Percentiles rank a stretch among this genome's conserved stretches.
These are phyloP conservation scores for Vanrija humicola DNA, from an alignment of 1,284 basidiomycete species.

Conservation along the genomic window DNA sequence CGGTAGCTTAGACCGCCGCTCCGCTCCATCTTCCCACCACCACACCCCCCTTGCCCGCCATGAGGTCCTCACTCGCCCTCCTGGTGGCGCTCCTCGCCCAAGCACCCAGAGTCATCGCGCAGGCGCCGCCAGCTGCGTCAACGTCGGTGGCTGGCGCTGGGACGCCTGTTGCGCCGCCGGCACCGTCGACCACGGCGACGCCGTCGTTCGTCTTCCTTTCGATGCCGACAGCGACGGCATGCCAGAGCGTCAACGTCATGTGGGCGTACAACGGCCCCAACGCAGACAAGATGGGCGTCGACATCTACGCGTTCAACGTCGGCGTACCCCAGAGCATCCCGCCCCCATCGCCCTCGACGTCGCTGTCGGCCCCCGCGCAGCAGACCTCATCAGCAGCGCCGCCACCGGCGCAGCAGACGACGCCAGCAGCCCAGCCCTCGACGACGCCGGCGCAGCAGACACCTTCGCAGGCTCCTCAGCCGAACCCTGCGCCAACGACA, in stretches of 20 bases:
- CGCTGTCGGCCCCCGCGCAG: conserved; percentile 10
- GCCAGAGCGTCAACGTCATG: conserved; percentile 1
- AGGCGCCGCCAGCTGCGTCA: neutral
- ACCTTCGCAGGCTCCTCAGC: neutral
- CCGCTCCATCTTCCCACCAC: neutral
- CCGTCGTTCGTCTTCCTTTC: conserved; percentile 15
- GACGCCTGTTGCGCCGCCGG: neutral
- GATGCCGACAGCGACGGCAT: conserved; percentile 21
- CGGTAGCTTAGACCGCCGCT: neutral
- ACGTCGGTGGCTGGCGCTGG: too few relatives aligned
- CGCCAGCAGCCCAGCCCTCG: neutral
- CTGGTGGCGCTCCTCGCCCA: neutral
- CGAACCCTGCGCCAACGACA: neutral
- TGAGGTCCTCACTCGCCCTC: neutral
- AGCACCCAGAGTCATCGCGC: neutral
- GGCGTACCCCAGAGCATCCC: conserved; percentile 16
- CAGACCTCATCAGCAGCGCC: conserved; percentile 1
- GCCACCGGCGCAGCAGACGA: neutral
- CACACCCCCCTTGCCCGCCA: neutral
- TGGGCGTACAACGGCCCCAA: neutral
- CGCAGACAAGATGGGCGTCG: conserved; percentile 17
- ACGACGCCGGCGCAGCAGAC: neutral
- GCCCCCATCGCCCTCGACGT: conserved; percentile 4
- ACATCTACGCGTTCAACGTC: conserved; percentile 26
- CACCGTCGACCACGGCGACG: neutral